Evolutionary conservation across 257 asterid genomes (phyloP), one percentile per base, ranked within the genome.

Genomic region (Gentiana macrophylla): DNA sequence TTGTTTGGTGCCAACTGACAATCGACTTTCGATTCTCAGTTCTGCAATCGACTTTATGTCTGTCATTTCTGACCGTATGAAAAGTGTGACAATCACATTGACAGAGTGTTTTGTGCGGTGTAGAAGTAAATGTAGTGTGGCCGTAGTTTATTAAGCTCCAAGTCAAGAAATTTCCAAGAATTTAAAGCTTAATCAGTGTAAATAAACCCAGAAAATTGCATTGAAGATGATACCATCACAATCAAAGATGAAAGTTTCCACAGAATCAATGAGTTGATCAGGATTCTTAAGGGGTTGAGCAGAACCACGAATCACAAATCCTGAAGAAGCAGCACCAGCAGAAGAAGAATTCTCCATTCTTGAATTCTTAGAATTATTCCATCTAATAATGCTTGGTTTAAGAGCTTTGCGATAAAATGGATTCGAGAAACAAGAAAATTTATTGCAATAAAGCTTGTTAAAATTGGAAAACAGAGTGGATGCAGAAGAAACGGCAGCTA

Each of bases 191-290:
- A 5, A 41, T 0, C 1, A 5, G 46, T 10, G 9, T 0, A 38
- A 41, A 5, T 4, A 41, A 41, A 41, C 46, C 46, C 6, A 41
- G 5, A 41, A 64, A 2, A 8, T 12, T 33, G 45, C n/a, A 5
- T 0, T 36, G 54, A 44, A 46, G 37, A 41, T 8, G 53, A 66
- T 65, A 92, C 98, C 98, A 68, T 92, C 98, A 47, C 98, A 92
- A 68, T 92, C 98, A 60, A 92, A 92, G 55, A 92, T 88, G 84
- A 92, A 92, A 37, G 97, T 92, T 65, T 88, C 95, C 32, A 88
- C 97, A 52, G 93, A 84, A 71, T 85, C 85, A 59, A 92, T 83
- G 52, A 92, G 95, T 62, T 81, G 84, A 69, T 79, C 95, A 52
- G 97, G 85, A 58, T 84, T 78, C 67, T 74, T 74, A 70, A 92